Percentiles rank a stretch among this genome's conserved stretches.
Conservation (phyloP, 1,139 yeast species). For the Yamadazyma sp. region DNA sequence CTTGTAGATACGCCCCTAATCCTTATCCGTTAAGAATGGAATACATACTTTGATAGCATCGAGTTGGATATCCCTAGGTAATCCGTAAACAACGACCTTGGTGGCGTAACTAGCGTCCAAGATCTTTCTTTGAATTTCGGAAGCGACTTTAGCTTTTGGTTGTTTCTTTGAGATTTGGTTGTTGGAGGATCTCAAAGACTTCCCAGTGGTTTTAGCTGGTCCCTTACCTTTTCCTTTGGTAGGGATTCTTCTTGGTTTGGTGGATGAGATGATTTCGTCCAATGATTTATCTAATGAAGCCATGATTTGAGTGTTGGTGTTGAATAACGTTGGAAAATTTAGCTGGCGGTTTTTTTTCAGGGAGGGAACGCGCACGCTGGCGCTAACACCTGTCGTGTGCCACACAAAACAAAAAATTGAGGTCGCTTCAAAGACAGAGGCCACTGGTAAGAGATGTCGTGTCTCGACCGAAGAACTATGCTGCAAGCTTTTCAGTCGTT, state of each 20-base stretch:
- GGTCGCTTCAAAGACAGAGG: too few species aligned
- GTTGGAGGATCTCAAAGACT: constrained; percentile 17
- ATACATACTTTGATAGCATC: constrained; percentile 81
- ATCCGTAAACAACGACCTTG: constrained; percentile 72
- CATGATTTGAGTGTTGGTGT: constrained; percentile 7
- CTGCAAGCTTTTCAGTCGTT: too few species aligned
- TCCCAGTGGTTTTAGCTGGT: constrained; percentile 18
- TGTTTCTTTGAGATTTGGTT: constrained; percentile 23
- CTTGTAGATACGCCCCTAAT: too few species aligned
- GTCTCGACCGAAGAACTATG: too few species aligned
- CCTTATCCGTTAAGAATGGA: not conserved
- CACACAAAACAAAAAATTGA: too few species aligned
- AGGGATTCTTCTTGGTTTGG: constrained; percentile 29
- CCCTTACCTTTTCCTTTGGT: not conserved
- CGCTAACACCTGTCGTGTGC: too few species aligned
- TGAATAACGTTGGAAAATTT: too few species aligned
- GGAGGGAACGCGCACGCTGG: too few species aligned
- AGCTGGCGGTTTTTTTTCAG: not conserved
- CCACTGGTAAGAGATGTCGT: too few species aligned
- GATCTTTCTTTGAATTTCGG: constrained; percentile 29
- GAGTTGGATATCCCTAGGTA: constrained; percentile 77
- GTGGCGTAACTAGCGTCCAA: constrained; percentile 62
- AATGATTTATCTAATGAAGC: constrained; percentile 78
- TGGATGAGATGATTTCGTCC: constrained; percentile 86
- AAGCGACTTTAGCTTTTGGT: constrained; percentile 38